Percentiles rank a stretch among this genome's conserved stretches.
Conservation (phyloP, 345 rosid species). For the Eutrema japonicum region DNA sequence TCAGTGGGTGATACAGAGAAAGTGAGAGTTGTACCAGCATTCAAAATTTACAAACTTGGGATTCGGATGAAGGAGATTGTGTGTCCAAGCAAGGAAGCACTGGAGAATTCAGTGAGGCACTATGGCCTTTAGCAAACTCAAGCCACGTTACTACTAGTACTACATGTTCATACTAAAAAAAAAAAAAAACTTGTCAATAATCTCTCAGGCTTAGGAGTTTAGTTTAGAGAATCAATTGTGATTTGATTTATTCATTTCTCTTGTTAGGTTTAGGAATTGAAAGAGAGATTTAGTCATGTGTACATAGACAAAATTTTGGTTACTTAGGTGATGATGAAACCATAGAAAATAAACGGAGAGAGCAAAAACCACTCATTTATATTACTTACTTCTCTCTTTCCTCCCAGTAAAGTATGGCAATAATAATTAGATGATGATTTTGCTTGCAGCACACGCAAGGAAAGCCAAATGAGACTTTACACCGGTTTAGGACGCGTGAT, state of each 20-base stretch:
- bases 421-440: not conserved
- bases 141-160: constrained; percentile 29
- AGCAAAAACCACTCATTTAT: constrained; percentile 12
- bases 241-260: constrained; percentile 38
- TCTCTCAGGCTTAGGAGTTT: constrained; percentile 25
- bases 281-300: constrained; percentile 26
- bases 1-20: constrained; percentile 69
- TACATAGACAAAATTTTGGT: constrained; percentile 38
- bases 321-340: constrained; percentile 24
- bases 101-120: constrained; percentile 95
- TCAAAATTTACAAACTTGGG: constrained; percentile 92
- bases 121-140: constrained; percentile 69
- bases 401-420: not conserved
- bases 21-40: constrained; percentile 89
- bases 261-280: constrained; percentile 22
- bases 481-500: constrained; percentile 12
- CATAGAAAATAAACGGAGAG: constrained; percentile 32
- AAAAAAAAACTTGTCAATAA: constrained; percentile 31
- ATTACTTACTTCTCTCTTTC: constrained; percentile 3
- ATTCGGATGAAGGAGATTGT: constrained; percentile 84
- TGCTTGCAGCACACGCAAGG: constrained; percentile 24
- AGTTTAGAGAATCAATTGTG: constrained; percentile 32
- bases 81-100: constrained; percentile 82
- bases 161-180: not conserved
- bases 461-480: not conserved